Evolutionary conservation across 2,329 filamentous ascomycete genomes (phyloP), one percentile per base, ranked within the genome.

Genomic region (Trichoderma polysporum): DNA sequence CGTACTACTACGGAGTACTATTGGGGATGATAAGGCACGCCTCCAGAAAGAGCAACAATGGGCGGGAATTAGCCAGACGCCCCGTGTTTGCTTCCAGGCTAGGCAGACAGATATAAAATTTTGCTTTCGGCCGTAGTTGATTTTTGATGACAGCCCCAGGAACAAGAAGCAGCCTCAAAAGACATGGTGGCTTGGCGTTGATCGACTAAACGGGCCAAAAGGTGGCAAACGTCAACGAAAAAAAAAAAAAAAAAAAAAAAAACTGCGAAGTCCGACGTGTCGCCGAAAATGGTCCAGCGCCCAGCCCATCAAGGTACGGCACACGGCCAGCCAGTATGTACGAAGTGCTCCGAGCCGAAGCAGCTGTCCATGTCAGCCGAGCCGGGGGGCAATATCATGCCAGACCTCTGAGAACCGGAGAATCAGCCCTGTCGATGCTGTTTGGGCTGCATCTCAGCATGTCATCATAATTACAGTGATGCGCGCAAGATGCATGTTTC

Each of bases 201-300:
- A 33, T 49, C 39, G 13, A n/a, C 19, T 10, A 29, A 33, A 54
- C n/a, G 47, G 49, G 59, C 35, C 25, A 47, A 33, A n/a, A 33
- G 27, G 50, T 56, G 50, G 61, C 61, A 56, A 64, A 54, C n/a
- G 50, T 56, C 50, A 47, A 53, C 25, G 15, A 53, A 31, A 33
- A 53, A n/a, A n/a, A 33, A 53, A 17, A 29, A 29, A 9, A 29
- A n/a, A 54, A n/a, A n/a, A 35, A 39, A 63, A 61, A 52, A 58
- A 57, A 57, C 15, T 33, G 59, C 35, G 47, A 53, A 64, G 17
- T 35, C 31, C 37, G 39, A 19, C 25, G 37, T 47, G 49, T 17
- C 37, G 61, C 61, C 61, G 61, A 64, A 64, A 61, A 27, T 37
- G 58, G 58, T 17, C 41, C 27, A 47, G 49, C 37, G 61, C 39